A percentile compares a stretch with the other conserved stretches of the same genome.
Evolutionary conservation across 2,329 filamentous ascomycete species (phyloP).

Genomic region (Hymenotorrendiella dingleyae): DNA sequence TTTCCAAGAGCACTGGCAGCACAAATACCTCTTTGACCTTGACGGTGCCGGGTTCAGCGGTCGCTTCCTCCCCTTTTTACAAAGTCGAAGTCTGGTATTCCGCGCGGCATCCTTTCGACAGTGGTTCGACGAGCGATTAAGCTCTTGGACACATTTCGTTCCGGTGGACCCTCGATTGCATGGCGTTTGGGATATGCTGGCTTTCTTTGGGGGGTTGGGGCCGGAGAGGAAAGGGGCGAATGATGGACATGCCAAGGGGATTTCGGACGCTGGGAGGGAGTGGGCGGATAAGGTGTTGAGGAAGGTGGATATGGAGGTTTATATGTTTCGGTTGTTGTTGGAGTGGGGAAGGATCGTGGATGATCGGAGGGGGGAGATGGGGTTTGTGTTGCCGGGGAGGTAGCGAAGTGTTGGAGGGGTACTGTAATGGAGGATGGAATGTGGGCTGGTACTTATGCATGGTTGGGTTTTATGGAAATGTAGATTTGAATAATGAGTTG

Average conservation of each 20-base stretch:
- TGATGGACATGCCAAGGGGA: slow-evolving; percentile 38
- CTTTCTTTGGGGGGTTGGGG: slow-evolving; percentile 25
- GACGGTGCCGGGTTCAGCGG: slow-evolving; percentile 50
- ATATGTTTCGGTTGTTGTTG: slow-evolving; percentile 48
- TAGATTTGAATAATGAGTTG: too few species aligned
- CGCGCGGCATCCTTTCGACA: slow-evolving; percentile 57
- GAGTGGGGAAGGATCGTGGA: slow-evolving; percentile 41
- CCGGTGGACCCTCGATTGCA: slow-evolving; percentile 46
- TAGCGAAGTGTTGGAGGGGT: neutral
- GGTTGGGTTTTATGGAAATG: too few species aligned
- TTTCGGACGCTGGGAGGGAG: slow-evolving; percentile 46
- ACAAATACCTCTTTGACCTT: slow-evolving; percentile 53
- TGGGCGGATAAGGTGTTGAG: slow-evolving; percentile 51
- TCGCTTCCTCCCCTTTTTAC: slow-evolving; percentile 45
- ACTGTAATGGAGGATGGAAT: neutral
- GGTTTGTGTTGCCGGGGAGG: slow-evolving; percentile 21
- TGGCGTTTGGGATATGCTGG: slow-evolving; percentile 19
- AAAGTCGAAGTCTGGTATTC: slow-evolving; percentile 46
- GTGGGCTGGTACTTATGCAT: too few species aligned
- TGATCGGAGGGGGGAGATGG: slow-evolving; percentile 34
- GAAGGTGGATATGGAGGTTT: slow-evolving; percentile 53
- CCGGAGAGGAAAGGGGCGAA: slow-evolving; percentile 3
- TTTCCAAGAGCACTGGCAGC: slow-evolving; percentile 35
- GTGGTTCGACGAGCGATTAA: slow-evolving; percentile 57
- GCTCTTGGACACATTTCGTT: slow-evolving; percentile 58